Evolutionary conservation across 306 rosid species (phyloP).

Genomic region (Herpetospermum pedunculosum): DNA sequence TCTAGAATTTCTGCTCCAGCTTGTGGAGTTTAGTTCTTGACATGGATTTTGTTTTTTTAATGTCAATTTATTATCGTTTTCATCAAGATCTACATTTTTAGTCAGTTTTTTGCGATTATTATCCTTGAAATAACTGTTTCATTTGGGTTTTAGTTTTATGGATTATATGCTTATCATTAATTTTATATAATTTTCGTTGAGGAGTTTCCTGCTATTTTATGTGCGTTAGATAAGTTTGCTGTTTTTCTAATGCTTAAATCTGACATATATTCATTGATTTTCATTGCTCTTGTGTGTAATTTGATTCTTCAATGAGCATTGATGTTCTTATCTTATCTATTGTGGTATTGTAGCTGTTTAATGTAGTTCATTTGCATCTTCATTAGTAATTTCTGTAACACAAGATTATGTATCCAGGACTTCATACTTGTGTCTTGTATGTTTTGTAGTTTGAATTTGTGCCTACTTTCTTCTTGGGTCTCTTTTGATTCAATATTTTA

Average conservation of each 20-base stretch:
- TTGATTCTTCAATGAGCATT: neutral
- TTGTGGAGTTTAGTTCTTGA: slow-evolving; percentile 2
- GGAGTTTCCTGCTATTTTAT: neutral
- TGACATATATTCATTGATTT: neutral
- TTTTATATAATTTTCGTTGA: neutral
- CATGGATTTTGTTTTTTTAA: slow-evolving; percentile 5
- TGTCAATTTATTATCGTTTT: neutral
- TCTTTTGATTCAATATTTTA: neutral
- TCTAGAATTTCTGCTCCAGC: neutral
- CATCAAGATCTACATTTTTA: neutral
- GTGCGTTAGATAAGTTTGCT: neutral
- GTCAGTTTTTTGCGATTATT: neutral
- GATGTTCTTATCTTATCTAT: neutral
- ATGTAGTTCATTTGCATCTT: no score
- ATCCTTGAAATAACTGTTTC: neutral
- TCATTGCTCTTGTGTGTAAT: no score
- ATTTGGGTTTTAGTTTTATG: neutral
- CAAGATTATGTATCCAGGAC: neutral
- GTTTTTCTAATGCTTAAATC: neutral
- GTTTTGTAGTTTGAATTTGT: neutral
- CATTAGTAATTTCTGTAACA: neutral
- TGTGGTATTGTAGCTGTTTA: neutral
- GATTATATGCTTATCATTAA: neutral
- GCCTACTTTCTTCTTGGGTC: neutral
- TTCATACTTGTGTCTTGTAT: neutral